Base-by-base conservation (phyloP, 2,329 filamentous ascomycete genomes). In the Exophiala dermatitidis region DNA sequence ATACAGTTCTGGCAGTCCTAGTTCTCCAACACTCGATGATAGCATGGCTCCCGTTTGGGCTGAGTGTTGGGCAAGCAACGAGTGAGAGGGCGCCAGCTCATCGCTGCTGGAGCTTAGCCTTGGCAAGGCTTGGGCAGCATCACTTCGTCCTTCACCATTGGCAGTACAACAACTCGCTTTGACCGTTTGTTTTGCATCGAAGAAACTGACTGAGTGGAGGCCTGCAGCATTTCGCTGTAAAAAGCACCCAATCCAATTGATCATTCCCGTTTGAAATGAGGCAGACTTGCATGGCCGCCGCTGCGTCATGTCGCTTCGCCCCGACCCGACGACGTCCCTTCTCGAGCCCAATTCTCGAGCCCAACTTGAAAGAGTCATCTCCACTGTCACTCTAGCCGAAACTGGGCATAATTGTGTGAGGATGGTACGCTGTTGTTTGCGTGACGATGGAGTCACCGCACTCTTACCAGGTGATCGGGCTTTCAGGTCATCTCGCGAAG, bases 11-110 rank as follows among this genome's bases (percentile, higher is more conserved):
- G 40, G 46, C n/a, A 46, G 31, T 28, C 9, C 44, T 26, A 10
- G 32, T 19, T 26, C 30, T n/a, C n/a, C 32, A 12, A 6, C 30
- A 10, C 30, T 7, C 38, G 6, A n/a, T n/a, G 3, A 47, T 28
- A 19, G 31, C 3, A 4, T 34, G 48, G 48, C 48, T 43, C 28
- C 31, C 29, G 37, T 7, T 12, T 41, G 19, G 6, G 33, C 33
- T 38, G n/a, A 5, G 10, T 5, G 36, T n/a, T 29, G 12, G 5
- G 29, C 10, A 33, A 19, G 12, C 30, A 45, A 36, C 51, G 51
- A 54, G 48, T 52, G 51, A 52, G 48, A 43, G 36, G 34, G 42
- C 54, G 54, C 54, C 54, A 57, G 48, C 54, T 46, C 54, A 57
- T 51, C 34, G 34, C 47, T 42, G 40, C 26, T 48, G 9, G 31